Conservation (phyloP, 2,329 filamentous ascomycete genomes). For the Knufia fluminis region DNA sequence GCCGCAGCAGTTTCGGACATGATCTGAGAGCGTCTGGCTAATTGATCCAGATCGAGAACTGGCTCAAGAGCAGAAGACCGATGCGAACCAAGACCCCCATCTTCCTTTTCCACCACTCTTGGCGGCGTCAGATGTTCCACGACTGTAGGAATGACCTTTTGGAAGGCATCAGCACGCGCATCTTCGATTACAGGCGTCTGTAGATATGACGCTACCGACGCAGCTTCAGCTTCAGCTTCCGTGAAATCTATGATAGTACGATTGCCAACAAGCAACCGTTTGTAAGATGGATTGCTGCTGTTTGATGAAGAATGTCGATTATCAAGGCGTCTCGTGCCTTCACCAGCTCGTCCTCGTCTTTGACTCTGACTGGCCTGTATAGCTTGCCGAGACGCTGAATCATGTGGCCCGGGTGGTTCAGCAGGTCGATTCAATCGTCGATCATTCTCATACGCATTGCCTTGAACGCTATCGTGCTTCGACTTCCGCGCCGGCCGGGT, state of each 20-base stretch:
- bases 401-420: background rate
- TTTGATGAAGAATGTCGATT: conserved; percentile 13
- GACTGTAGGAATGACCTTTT: conserved; percentile 5
- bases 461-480: background rate
- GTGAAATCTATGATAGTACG: conserved; percentile 22
- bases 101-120: background rate
- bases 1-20: background rate
- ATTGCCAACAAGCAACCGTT: conserved; percentile 14
- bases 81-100: background rate
- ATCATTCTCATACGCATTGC: background rate
- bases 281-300: conserved; percentile 15
- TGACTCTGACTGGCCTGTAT: background rate
- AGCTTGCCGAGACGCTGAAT: background rate
- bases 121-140: background rate
- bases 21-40: background rate
- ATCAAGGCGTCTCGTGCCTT: background rate
- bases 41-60: conserved; percentile 3
- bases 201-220: conserved; percentile 11
- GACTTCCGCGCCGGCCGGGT: background rate
- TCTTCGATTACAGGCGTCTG: conserved; percentile 15
- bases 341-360: background rate
- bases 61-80: conserved; percentile 2
- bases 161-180: conserved; percentile 11
- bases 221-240: conserved; percentile 14
- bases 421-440: background rate